Percentiles rank a stretch among this genome's conserved stretches.
Evolutionary conservation across 176 grass and related monocot genomes (phyloP).

Genomic region (Aegilops umbellulata): DNA sequence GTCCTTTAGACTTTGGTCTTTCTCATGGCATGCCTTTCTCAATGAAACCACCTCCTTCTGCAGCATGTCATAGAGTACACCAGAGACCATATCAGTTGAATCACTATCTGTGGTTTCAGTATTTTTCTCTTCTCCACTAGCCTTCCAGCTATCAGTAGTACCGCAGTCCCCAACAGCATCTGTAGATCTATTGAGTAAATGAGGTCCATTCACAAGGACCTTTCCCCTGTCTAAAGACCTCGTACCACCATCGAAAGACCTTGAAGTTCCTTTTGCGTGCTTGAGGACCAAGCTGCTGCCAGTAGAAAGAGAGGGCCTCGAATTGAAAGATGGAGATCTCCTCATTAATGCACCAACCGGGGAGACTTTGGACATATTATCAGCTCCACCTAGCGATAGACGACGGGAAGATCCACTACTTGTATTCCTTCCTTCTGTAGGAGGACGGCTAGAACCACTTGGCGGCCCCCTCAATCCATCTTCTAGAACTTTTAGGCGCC

Average conservation of each 20-base stretch:
- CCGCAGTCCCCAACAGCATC: conserved; percentile 51
- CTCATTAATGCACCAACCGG: conserved; percentile 44
- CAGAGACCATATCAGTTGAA: conserved; percentile 67
- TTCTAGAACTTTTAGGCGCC: conserved; percentile 88
- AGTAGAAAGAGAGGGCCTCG: conserved; percentile 62
- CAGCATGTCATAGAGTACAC: conserved; percentile 85
- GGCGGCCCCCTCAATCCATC: conserved; percentile 69
- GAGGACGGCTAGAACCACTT: conserved; percentile 53
- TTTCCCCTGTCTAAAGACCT: conserved; percentile 56
- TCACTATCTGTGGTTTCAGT: conserved; percentile 42
- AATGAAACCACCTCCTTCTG: conserved; percentile 90
- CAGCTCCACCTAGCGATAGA: conserved; percentile 71
- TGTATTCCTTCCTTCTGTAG: conserved; percentile 55
- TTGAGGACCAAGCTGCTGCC: conserved; percentile 72
- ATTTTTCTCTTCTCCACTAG: conserved; percentile 46
- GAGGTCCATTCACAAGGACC: conserved; percentile 45
- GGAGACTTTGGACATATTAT: conserved; percentile 63
- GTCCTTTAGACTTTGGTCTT: conserved; percentile 89
- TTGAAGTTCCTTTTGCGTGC: conserved; percentile 72
- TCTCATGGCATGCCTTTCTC: conserved; percentile 87
- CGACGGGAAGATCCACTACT: conserved; percentile 63
- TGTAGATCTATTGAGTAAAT: conserved; percentile 65
- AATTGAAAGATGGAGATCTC: conserved; percentile 89
- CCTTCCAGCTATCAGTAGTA: conserved; percentile 46
- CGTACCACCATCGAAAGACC: conserved; percentile 87